Conservation (phyloP, 1,139 yeast species). For the Blastobotrys buckinghamii region DNA sequence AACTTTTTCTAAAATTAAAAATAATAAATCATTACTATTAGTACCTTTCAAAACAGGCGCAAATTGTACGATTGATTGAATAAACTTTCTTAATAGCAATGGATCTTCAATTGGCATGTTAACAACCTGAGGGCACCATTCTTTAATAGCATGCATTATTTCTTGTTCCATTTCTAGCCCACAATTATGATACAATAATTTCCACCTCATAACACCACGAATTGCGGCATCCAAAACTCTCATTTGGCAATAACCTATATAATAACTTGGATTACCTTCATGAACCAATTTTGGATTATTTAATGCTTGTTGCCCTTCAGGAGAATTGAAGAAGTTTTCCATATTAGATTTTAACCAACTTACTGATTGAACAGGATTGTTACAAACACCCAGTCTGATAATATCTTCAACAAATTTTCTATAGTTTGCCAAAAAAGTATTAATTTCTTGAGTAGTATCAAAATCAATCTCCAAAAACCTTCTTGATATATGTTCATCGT, state of each 20-base stretch:
- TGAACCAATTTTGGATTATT: constrained; percentile 48
- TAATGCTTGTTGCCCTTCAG: constrained; percentile 63
- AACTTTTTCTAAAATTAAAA: constrained; percentile 79
- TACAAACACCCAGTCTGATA: constrained; percentile 80
- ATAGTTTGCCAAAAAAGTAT: constrained; percentile 71
- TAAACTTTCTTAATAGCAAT: constrained; percentile 71
- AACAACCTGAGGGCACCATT: constrained; percentile 69
- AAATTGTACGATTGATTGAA: constrained; percentile 92
- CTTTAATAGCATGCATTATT: constrained; percentile 61
- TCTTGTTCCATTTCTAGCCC: constrained; percentile 47
- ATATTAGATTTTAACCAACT: constrained; percentile 75
- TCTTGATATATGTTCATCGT: constrained; percentile 58
- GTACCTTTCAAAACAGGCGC: constrained; percentile 79
- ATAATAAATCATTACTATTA: constrained; percentile 53
- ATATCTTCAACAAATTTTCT: constrained; percentile 85
- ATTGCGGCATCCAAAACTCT: constrained; percentile 84
- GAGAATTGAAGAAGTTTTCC: constrained; percentile 64
- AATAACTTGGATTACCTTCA: constrained; percentile 62
- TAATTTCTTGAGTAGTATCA: constrained; percentile 78
- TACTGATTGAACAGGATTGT: constrained; percentile 75
- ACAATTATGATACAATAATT: constrained; percentile 72
- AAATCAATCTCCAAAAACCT: constrained; percentile 75
- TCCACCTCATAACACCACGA: constrained; percentile 94
- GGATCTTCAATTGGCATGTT: constrained; percentile 78
- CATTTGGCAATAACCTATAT: constrained; percentile 75